Evolutionary conservation across 2,329 filamentous ascomycete species (phyloP).

Genomic region (Paramyrothecium roridum): DNA sequence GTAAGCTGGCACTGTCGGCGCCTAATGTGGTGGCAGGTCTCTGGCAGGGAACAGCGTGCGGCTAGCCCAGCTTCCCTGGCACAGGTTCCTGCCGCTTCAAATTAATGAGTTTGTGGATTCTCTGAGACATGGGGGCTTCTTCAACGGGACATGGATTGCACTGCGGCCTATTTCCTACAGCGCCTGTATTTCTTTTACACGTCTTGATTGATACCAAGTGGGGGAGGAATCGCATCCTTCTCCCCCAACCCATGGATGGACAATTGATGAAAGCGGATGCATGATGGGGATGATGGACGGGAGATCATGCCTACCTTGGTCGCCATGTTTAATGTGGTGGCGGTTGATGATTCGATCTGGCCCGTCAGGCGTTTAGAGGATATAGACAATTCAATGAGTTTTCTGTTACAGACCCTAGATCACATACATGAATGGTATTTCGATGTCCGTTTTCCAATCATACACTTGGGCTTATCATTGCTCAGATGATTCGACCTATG

Average conservation of each 20-base stretch:
- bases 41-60: neutral
- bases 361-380: conserved; percentile 32
- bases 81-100: no score
- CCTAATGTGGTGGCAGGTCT: neutral
- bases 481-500: no score
- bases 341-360: conserved; percentile 27
- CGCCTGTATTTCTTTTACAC: conserved; percentile 7
- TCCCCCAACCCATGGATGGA: neutral
- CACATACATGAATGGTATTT: conserved; percentile 19
- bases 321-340: conserved; percentile 6
- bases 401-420: conserved; percentile 26
- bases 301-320: conserved; percentile 7
- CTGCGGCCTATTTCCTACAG: conserved; percentile 3
- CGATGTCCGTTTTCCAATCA: neutral
- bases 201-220: conserved; percentile 13
- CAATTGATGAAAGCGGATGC: conserved; percentile 4
- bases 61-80: no score
- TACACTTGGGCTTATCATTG: neutral
- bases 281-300: conserved; percentile 2
- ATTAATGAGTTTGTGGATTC: neutral
- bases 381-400: conserved; percentile 37
- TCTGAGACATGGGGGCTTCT: neutral
- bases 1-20: conserved; percentile 46
- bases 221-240: neutral
- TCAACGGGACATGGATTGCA: neutral